Conservation (phyloP, 2,329 filamentous ascomycete genomes). For the Colletotrichum sp. region DNA sequence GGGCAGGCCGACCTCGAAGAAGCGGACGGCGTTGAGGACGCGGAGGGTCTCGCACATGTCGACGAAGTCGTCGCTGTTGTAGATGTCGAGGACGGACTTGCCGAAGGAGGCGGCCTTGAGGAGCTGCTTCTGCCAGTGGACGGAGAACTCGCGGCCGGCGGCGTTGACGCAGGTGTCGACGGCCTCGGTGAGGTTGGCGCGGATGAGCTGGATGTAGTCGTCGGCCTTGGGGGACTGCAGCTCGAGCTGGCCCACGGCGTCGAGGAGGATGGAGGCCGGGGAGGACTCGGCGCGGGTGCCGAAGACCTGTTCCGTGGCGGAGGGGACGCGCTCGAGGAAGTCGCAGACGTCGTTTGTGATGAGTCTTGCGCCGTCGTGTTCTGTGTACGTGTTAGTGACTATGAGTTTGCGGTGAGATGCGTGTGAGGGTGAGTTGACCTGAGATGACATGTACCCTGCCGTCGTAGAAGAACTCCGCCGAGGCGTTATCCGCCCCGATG, state of each 20-base stretch:
- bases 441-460: slow-evolving; percentile 87
- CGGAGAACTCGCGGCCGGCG: slow-evolving; percentile 88
- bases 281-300: slow-evolving; percentile 87
- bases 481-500: slow-evolving; percentile 82
- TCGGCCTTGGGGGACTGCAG: slow-evolving; percentile 96
- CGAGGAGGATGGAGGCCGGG: slow-evolving; percentile 88
- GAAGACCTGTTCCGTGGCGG: slow-evolving; percentile 87
- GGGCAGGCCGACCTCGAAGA: slow-evolving; percentile 88
- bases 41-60: slow-evolving; percentile 96
- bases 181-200: slow-evolving; percentile 85
- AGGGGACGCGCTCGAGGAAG: slow-evolving; percentile 92
- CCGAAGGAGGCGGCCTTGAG: slow-evolving; percentile 97
- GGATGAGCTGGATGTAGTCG: slow-evolving; percentile 95
- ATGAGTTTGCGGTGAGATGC: neutral
- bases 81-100: slow-evolving; percentile 95
- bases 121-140: slow-evolving; percentile 92
- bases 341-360: slow-evolving; percentile 96
- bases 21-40: slow-evolving; percentile 90
- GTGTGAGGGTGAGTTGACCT: slow-evolving; percentile 54
- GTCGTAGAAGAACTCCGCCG: slow-evolving; percentile 85
- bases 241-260: slow-evolving; percentile 90
- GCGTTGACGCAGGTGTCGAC: slow-evolving; percentile 94
- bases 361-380: slow-evolving; percentile 84
- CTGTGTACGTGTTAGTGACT: slow-evolving; percentile 36
- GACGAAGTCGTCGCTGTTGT: slow-evolving; percentile 98